phyloP scores from a whole-genome alignment of 2,329 filamentous ascomycete species.

The Chalara sp. region DNA sequence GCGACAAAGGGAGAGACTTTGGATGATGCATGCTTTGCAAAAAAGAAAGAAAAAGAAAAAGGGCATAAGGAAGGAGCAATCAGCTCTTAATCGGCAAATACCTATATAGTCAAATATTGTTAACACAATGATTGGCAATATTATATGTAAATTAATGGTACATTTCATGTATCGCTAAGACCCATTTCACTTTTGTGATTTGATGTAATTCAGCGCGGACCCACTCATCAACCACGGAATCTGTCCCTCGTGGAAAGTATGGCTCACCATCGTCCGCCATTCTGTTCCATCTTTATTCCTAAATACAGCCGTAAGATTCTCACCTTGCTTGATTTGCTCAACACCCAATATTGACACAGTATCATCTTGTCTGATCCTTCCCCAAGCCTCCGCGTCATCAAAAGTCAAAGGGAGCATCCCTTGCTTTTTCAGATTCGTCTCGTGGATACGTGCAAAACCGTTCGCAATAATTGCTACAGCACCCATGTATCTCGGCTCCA shows the following conservation, averaged over 20 bases:
- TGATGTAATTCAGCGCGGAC: conserved; percentile 6
- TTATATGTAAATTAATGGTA: too few relatives aligned
- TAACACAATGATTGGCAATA: too few relatives aligned
- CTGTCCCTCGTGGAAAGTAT: conserved; percentile 7
- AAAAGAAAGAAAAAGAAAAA: too few relatives aligned
- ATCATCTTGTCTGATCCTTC: conserved; percentile 10
- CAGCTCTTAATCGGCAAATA: too few relatives aligned
- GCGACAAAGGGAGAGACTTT: too few relatives aligned
- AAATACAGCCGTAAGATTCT: conserved; percentile 4
- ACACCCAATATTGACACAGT: conserved; percentile 5
- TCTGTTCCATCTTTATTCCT: conserved; percentile 2
- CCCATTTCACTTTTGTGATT: not conserved
- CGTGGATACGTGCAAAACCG: conserved; percentile 24
- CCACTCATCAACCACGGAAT: conserved; percentile 8
- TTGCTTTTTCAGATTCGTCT: conserved; percentile 26
- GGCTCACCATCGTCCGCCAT: conserved; percentile 6
- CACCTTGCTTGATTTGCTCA: conserved; percentile 1
- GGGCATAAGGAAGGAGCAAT: too few relatives aligned
- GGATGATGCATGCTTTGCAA: too few relatives aligned
- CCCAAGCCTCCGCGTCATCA: conserved; percentile 12
- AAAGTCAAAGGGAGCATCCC: conserved; percentile 25
- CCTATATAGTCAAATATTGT: too few relatives aligned
- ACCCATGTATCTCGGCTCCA: conserved; percentile 22
- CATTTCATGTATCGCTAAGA: too few relatives aligned
- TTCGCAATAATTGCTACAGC: conserved; percentile 21